Evolutionary conservation across 2,329 filamentous ascomycete species (phyloP).

Genomic region (Apiospora koreana): DNA sequence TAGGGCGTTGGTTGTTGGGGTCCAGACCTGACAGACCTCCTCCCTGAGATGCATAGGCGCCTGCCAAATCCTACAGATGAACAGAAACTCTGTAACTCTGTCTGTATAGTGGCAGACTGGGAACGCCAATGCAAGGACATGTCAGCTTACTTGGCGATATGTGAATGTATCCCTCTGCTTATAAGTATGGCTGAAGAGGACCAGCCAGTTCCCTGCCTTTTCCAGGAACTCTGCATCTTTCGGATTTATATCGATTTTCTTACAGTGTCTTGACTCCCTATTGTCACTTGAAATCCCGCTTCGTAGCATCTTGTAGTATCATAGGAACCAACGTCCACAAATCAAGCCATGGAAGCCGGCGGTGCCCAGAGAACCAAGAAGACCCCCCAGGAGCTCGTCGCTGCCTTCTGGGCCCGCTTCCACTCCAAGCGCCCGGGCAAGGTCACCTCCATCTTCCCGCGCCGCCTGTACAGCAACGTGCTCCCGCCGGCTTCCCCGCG

Average conservation of each 20-base stretch:
- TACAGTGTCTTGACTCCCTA: too few relatives aligned
- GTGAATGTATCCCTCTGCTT: not conserved
- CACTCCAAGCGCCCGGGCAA: slow-evolving; percentile 43
- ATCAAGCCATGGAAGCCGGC: not conserved
- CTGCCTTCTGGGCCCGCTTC: slow-evolving; percentile 44
- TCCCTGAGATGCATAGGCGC: not conserved
- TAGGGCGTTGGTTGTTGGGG: not conserved
- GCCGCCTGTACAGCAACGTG: slow-evolving; percentile 38
- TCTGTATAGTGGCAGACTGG: not conserved
- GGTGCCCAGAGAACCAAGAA: not conserved
- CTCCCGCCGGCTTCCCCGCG: slow-evolving; percentile 27
- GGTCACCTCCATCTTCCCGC: slow-evolving; percentile 46
- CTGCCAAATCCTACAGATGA: not conserved
- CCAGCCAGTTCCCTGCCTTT: not conserved
- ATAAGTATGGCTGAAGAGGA: not conserved
- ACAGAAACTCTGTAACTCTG: not conserved
- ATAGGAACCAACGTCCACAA: not conserved
- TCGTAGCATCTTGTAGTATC: not conserved
- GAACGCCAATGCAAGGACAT: not conserved
- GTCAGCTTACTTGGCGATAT: not conserved
- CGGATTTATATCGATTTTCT: not conserved
- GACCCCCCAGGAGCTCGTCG: slow-evolving; percentile 38
- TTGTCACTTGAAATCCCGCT: too few relatives aligned
- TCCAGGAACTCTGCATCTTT: not conserved
- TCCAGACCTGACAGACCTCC: too few relatives aligned